Evolutionary conservation across 192 early-diverging fungal species (phyloP).

Genomic region (Linnemannia schmuckeri): DNA sequence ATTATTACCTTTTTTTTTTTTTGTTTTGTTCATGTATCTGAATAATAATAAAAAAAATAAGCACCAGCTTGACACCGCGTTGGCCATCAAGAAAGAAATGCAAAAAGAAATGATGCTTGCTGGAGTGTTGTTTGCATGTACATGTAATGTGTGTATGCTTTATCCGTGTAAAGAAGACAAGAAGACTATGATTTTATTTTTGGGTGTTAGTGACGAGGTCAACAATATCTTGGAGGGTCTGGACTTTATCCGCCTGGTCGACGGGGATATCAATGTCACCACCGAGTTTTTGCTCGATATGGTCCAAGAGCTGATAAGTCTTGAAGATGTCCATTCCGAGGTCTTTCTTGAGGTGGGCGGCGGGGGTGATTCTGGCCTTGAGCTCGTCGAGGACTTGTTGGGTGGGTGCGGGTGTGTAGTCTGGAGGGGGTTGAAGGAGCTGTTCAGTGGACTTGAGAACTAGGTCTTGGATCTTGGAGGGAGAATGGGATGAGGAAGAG

Average conservation of each 20-base stretch:
- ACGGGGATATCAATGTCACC: slow-evolving; percentile 20
- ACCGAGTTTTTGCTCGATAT: slow-evolving; percentile 11
- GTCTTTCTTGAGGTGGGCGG: slow-evolving; percentile 11
- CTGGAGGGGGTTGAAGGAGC: slow-evolving; percentile 6
- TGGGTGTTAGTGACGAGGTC: slow-evolving; percentile 6
- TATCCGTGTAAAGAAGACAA: too few relatives aligned
- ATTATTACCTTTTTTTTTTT: not conserved
- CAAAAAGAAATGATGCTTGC: too few relatives aligned
- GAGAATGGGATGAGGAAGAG: not conserved
- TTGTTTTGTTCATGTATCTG: not conserved
- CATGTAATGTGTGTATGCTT: too few relatives aligned
- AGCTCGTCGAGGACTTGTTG: slow-evolving; percentile 12
- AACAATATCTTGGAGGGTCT: slow-evolving; percentile 28
- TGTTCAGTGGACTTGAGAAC: slow-evolving; percentile 18
- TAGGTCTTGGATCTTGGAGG: slow-evolving; percentile 12
- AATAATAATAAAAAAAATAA: not conserved
- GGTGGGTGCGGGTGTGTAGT: not conserved
- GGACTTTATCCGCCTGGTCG: slow-evolving; percentile 21
- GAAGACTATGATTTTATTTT: not conserved
- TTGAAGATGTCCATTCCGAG: slow-evolving; percentile 38
- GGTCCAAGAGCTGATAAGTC: slow-evolving; percentile 28
- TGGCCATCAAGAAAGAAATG: not conserved
- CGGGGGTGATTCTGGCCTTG: slow-evolving; percentile 5
- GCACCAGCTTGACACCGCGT: not conserved
- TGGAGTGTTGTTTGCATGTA: too few relatives aligned